Base-by-base conservation (phyloP, 345 rosid genomes). In the Eucalyptus melliodora region DNA sequence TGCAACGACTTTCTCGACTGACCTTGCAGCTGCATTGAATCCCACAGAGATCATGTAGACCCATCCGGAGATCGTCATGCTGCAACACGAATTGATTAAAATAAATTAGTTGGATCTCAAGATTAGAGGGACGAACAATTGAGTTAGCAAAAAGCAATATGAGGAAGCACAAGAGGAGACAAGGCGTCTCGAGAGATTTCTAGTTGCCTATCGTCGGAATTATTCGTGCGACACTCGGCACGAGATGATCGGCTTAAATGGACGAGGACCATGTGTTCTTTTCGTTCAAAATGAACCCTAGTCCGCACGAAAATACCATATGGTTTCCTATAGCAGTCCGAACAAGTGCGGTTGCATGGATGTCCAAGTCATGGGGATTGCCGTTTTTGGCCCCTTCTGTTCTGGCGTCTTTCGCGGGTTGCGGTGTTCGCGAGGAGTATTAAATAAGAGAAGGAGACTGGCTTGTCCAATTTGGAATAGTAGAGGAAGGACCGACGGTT, bases 11-110 rank as follows among this genome's bases (percentile, higher is more conserved):
- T 56, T 49, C 55, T n/a, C 24, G 51, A 89, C 88, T 62, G 62
- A 96, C 98, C 98, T 96, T 72, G 95, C 97, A 49, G 97, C 98
- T 30, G 97, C 98, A 88, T 95, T 96, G 91, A 96, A 95, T 49
- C 97, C 98, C 89, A 95, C 92, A 1, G 98, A 87, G 50, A 96
- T 93, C 98, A 96, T 95, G 87, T 77, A 94, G 9, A 93, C 93
- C 94, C 96, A 91, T 27, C 96, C 95, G 15, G 92, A 87, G 30
- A 96, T 93, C 26, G 95, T 87, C 96, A 95, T 92, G 93, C 98
- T 96, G 92, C 91, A 91, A 31, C 53, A 62, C 13, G 27, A 77
- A 40, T 77, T 21, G 47, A 6, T 21, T 5, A 17, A 21, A 72
- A 37, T 10, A 37, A 37, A 77, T 21, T 19, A 11, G 47, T 11